Conservation (phyloP, 176 grass and related monocot genomes). For the Ensete glaucum region DNA sequence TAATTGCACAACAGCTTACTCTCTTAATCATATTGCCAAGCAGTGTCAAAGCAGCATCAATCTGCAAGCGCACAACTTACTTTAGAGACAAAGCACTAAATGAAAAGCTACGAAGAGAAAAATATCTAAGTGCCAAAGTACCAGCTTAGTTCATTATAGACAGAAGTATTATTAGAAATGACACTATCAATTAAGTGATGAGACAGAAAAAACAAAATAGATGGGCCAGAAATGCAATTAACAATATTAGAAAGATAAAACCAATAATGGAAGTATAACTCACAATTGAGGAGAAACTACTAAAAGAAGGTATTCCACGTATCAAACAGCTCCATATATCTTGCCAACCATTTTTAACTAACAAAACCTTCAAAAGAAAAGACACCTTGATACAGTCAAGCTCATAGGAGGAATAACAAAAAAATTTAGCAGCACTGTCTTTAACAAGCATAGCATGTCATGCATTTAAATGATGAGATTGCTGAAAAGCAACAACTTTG, state of each 20-base stretch:
- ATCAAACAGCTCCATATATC: conserved; percentile 78
- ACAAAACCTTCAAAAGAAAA: conserved; percentile 48
- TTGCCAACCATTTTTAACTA: conserved; percentile 69
- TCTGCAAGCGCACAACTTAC: conserved; percentile 31
- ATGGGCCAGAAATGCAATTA: background rate
- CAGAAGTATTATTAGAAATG: too few species aligned
- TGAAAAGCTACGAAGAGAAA: background rate
- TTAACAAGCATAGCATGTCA: background rate
- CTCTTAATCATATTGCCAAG: conserved; percentile 59
- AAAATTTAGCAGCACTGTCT: background rate
- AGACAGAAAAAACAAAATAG: background rate
- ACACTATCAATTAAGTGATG: too few species aligned
- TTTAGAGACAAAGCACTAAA: background rate
- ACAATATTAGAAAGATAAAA: conserved; percentile 17
- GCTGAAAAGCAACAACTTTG: background rate
- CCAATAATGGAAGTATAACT: conserved; percentile 35
- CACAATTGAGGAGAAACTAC: conserved; percentile 45
- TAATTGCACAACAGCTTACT: conserved; percentile 31
- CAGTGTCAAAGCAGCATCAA: conserved; percentile 57
- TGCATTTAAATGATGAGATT: background rate
- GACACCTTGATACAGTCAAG: background rate
- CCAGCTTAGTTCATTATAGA: background rate
- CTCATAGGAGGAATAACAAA: background rate
- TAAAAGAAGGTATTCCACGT: conserved; percentile 55
- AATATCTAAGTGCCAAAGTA: background rate